A percentile compares a stretch with the other conserved stretches of the same genome.
Conservation (phyloP, 139 green algal genomes). For the Volvox africanus region DNA sequence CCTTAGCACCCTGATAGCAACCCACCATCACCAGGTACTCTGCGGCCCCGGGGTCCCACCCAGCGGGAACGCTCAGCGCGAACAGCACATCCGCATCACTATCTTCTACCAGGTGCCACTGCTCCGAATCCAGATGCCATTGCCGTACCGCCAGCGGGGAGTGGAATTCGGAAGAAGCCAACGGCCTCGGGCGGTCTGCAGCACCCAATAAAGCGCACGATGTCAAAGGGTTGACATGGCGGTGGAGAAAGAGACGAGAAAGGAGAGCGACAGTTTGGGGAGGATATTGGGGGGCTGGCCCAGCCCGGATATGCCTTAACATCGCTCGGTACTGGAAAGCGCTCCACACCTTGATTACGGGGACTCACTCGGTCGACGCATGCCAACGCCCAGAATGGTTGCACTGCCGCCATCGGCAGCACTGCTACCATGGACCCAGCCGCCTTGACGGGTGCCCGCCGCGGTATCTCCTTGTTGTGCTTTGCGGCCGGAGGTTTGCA, state of each 20-base stretch:
- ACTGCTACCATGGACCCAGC: neutral
- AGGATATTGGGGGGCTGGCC: too few relatives aligned
- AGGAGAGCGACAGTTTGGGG: too few relatives aligned
- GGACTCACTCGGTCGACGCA: neutral
- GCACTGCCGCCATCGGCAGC: neutral
- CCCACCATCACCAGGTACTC: neutral
- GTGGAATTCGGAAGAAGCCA: neutral
- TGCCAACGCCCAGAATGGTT: slow-evolving; percentile 11
- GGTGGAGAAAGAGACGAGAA: too few relatives aligned
- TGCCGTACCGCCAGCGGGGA: neutral
- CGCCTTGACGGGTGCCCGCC: neutral
- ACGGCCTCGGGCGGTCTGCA: too few relatives aligned
- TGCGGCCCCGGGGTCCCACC: neutral
- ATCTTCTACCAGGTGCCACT: slow-evolving; percentile 39
- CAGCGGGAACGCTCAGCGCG: neutral
- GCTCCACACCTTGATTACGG: too few relatives aligned
- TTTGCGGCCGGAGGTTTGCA: neutral
- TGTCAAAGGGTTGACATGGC: too few relatives aligned
- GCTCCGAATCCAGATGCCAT: slow-evolving; percentile 9
- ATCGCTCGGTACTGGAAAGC: too few relatives aligned
- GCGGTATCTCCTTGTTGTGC: neutral
- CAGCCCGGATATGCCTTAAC: too few relatives aligned
- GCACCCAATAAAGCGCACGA: too few relatives aligned
- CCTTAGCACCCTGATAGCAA: too few relatives aligned
- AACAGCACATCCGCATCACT: neutral